These are phyloP conservation scores for Nothophytophthora sp. DNA, from an alignment of 352 stramenopile genomes.

Conservation along the genomic window DNA sequence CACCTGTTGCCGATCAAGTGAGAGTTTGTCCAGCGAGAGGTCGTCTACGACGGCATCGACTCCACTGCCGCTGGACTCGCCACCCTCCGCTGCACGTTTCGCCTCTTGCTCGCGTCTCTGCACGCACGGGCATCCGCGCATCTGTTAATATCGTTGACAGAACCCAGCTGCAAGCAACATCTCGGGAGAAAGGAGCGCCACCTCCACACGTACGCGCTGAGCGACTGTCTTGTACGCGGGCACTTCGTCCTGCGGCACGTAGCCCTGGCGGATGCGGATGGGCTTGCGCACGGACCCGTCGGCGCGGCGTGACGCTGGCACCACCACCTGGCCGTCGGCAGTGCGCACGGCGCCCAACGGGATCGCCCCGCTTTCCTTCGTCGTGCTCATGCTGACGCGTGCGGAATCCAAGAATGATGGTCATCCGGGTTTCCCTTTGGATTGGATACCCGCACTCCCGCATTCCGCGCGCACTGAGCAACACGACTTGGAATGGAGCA, in stretches of 20 bases:
- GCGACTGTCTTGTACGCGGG: conserved; percentile 77
- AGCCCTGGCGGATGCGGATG: conserved; percentile 81
- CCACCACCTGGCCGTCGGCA: conserved; percentile 59
- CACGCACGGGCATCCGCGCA: conserved; percentile 6
- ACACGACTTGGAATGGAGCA: no score
- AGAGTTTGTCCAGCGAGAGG: conserved; percentile 34
- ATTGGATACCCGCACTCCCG: no score
- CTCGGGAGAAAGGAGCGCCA: no score
- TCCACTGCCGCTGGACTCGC: no score
- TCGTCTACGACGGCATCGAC: conserved; percentile 9
- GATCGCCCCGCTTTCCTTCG: conserved; percentile 23
- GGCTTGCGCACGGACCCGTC: conserved; percentile 79
- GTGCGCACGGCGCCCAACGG: conserved; percentile 67
- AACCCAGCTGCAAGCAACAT: neutral
- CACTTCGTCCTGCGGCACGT: conserved; percentile 82
- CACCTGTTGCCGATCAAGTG: conserved; percentile 24
- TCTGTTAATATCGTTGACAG: neutral
- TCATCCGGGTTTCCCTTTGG: no score
- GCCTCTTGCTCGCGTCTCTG: conserved; percentile 25
- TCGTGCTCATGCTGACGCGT: conserved; percentile 13
- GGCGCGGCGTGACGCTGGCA: conserved; percentile 59
- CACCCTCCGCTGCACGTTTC: conserved; percentile 10
- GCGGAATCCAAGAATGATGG: no score
- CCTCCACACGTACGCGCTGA: conserved; percentile 41
- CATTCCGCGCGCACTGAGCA: no score